Evolutionary conservation across 2,329 filamentous ascomycete genomes (phyloP).

Genomic region (Pyrenophora seminiperda): DNA sequence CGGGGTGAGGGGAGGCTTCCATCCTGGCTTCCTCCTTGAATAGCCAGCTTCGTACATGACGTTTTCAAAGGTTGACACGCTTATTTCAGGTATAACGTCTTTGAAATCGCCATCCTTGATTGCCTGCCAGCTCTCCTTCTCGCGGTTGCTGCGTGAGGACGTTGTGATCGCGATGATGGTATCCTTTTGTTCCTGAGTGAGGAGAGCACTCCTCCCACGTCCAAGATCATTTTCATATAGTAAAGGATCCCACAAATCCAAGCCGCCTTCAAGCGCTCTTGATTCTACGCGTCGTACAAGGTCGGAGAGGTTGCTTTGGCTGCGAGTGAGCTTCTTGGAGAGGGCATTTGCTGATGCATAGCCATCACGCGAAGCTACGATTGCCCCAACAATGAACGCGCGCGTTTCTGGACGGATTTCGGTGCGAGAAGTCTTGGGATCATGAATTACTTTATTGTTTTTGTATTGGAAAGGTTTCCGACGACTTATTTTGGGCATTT

Average conservation of each 20-base stretch:
- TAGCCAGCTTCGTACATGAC: not conserved
- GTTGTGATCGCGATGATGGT: not conserved
- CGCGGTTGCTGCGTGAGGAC: not conserved
- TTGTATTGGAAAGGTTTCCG: slow-evolving; percentile 2
- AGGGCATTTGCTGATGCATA: not conserved
- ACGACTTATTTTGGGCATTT: too few relatives aligned
- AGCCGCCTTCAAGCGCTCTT: not conserved
- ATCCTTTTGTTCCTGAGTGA: not conserved
- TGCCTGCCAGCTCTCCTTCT: too few relatives aligned
- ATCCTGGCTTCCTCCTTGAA: not conserved
- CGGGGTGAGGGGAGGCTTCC: not conserved
- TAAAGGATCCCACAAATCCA: not conserved
- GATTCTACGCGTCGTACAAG: not conserved
- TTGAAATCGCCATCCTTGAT: too few relatives aligned
- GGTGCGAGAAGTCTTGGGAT: slow-evolving; percentile 1
- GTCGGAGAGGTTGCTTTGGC: not conserved
- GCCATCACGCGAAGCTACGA: not conserved
- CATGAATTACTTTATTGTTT: not conserved
- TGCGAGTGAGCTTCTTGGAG: not conserved
- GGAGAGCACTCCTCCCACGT: not conserved
- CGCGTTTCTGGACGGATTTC: not conserved
- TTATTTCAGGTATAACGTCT: too few relatives aligned
- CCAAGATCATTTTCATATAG: not conserved
- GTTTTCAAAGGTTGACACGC: too few relatives aligned
- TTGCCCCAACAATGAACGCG: not conserved